A percentile compares a stretch with the other conserved stretches of the same genome.
Conservation (phyloP, 2,329 filamentous ascomycete genomes). For the Stachybotrys echinatus region DNA sequence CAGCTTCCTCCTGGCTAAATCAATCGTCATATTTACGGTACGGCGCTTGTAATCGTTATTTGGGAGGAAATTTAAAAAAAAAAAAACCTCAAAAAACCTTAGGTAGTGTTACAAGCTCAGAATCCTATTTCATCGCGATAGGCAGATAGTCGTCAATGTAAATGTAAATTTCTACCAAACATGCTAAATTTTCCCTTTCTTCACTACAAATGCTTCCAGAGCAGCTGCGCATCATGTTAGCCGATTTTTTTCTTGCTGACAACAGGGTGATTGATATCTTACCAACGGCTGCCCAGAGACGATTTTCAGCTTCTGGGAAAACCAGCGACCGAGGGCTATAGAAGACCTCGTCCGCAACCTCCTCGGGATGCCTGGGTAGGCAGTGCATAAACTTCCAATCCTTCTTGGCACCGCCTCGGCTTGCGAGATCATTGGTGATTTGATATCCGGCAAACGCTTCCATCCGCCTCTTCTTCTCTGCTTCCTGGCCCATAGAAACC, state of each 20-base stretch:
- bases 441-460: conserved; percentile 86
- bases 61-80: background rate
- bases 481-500: conserved; percentile 97
- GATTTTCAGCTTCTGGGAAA: conserved; percentile 91
- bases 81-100: background rate
- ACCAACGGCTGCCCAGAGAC: conserved; percentile 83
- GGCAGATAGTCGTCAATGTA: too few relatives aligned
- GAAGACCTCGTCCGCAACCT: conserved; percentile 93
- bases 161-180: too few relatives aligned
- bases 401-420: conserved; percentile 77
- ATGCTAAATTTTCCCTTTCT: conserved; percentile 72
- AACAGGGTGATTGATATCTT: conserved; percentile 26
- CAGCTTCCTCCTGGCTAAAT: conserved; percentile 82
- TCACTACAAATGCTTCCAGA: conserved; percentile 87
- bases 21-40: conserved; percentile 6
- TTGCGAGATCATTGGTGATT: conserved; percentile 80
- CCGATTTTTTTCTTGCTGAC: background rate
- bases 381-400: conserved; percentile 99
- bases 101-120: conserved; percentile 1
- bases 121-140: too few relatives aligned
- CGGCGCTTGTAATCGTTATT: conserved; percentile 2
- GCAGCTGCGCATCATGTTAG: conserved; percentile 44
- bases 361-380: conserved; percentile 83
- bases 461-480: conserved; percentile 70
- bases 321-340: conserved; percentile 82